phyloP scores from a whole-genome alignment of 2,329 filamentous ascomycete species.

The Rhynchosporium graminicola region DNA sequence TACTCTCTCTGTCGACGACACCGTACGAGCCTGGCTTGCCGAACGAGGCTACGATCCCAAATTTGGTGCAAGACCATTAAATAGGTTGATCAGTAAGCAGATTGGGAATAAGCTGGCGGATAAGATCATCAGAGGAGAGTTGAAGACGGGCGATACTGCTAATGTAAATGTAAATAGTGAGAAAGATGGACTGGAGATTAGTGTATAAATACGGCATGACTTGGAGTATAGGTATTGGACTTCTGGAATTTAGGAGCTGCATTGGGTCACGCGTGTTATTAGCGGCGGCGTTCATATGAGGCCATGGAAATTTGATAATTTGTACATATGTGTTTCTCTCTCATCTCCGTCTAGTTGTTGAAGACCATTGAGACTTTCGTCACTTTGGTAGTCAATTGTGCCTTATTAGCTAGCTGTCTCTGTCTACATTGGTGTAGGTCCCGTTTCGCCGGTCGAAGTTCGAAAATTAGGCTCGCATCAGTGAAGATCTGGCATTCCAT shows the following conservation, averaged over 20 bases:
- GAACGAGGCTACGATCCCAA: slow-evolving; percentile 87
- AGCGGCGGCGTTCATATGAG: not conserved
- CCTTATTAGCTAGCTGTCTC: no score
- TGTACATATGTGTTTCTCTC: not conserved
- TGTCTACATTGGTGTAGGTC: no score
- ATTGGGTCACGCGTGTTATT: not conserved
- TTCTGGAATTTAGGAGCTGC: not conserved
- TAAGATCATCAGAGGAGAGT: slow-evolving; percentile 82
- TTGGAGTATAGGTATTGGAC: not conserved
- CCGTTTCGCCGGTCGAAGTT: no score
- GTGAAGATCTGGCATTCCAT: no score
- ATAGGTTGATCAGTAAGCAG: slow-evolving; percentile 85
- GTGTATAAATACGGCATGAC: not conserved
- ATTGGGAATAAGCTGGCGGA: slow-evolving; percentile 88
- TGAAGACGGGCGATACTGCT: slow-evolving; percentile 75
- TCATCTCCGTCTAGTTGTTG: no score
- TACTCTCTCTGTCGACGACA: slow-evolving; percentile 66
- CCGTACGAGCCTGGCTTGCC: slow-evolving; percentile 83
- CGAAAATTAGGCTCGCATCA: no score
- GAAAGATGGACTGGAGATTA: slow-evolving; percentile 51
- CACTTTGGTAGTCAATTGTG: no score
- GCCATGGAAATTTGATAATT: not conserved
- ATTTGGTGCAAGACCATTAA: slow-evolving; percentile 88
- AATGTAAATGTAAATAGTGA: slow-evolving; percentile 68
- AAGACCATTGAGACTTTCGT: no score